These are phyloP conservation scores for Pseudocercospora musae DNA, from an alignment of 2,329 filamentous ascomycete species.

Conservation along the genomic window DNA sequence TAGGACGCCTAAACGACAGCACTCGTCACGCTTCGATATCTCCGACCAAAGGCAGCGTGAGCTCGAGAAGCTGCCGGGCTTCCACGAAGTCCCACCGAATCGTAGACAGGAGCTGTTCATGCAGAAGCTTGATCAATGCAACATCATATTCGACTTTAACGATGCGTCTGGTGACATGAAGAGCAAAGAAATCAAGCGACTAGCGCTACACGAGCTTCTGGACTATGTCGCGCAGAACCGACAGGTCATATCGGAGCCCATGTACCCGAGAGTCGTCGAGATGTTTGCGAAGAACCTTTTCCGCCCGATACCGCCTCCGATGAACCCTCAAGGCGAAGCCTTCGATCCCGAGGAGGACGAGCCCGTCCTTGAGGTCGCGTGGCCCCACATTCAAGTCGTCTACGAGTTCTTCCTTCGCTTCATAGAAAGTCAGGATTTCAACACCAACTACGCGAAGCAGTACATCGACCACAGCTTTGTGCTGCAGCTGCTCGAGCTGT, in stretches of 20 bases:
- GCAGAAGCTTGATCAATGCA: conserved; percentile 99
- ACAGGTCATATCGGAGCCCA: conserved; percentile 96
- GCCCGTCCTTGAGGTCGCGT: conserved; percentile 94
- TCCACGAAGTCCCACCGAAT: conserved; percentile 95
- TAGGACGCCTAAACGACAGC: conserved; percentile 90
- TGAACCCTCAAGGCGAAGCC: conserved; percentile 96
- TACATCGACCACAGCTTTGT: conserved; percentile 99
- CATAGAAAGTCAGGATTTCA: conserved; percentile 99
- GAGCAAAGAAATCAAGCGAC: conserved; percentile 97
- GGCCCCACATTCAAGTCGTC: conserved; percentile 98
- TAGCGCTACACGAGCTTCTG: conserved; percentile 90
- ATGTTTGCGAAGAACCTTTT: conserved; percentile 99
- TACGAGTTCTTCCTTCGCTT: conserved; percentile 99
- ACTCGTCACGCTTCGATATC: conserved; percentile 96
- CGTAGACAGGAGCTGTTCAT: conserved; percentile 95
- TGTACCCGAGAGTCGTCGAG: conserved; percentile 97
- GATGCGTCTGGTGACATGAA: conserved; percentile 98
- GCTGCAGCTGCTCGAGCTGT: conserved; percentile 89
- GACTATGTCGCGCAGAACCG: conserved; percentile 99
- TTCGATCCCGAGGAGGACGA: conserved; percentile 99
- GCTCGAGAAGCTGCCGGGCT: conserved; percentile 93
- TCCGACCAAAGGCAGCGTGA: conserved; percentile 86
- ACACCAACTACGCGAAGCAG: conserved; percentile 98
- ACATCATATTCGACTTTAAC: conserved; percentile 99
- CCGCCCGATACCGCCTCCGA: conserved; percentile 90